Base-by-base conservation (phyloP, 306 rosid species). In the Lathyrus oleraceus region DNA sequence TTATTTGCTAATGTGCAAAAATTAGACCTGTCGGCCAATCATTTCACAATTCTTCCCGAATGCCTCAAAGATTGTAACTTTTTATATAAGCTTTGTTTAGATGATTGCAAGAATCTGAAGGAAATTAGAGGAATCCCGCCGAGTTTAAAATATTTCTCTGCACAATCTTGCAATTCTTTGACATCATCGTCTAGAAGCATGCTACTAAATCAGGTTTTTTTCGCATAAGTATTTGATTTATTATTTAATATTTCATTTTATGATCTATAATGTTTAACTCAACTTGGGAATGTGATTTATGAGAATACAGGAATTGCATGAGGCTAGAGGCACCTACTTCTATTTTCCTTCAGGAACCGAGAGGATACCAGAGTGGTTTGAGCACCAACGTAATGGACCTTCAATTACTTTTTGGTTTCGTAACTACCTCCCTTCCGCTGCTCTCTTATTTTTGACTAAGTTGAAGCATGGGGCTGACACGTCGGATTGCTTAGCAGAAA, bases 291-390 rank as follows among this genome's bases (percentile, higher is more conserved):
- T 74, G 4, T 5, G 21, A 48, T 10, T 9, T 11, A 52, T 19
- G 19, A 21, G 1, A 4, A 9, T n/a, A 36, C 12, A 61, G 63
- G 2, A 61, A 61, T 30, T 73, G 2, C 70, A 49, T 14, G 63
- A 20, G 23, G 30, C 21, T 47, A 62, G 69, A 19, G 2, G 9
- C 25, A 61, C 28, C 0, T 0, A 2, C 0, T 15, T 36, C 14
- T 0, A 0, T 36, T 68, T 61, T 6, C 32, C 54, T 5, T 3
- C 0, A 2, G 70, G 70, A 48, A 8, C 4, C 0, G 16, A 54
- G 30, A 27, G 20, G 44, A 36, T 73, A 6, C 79, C 68, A 10
- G 32, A 75, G n/a, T 76, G 69, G 69, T 58, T 76, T 0, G 15
- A 67, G 17, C 45, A 60, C 4, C 23, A 16, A 15, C 14, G 3